These are phyloP conservation scores for Ganoderma boninense DNA, from an alignment of 1,284 basidiomycete species.

Conservation along the genomic window DNA sequence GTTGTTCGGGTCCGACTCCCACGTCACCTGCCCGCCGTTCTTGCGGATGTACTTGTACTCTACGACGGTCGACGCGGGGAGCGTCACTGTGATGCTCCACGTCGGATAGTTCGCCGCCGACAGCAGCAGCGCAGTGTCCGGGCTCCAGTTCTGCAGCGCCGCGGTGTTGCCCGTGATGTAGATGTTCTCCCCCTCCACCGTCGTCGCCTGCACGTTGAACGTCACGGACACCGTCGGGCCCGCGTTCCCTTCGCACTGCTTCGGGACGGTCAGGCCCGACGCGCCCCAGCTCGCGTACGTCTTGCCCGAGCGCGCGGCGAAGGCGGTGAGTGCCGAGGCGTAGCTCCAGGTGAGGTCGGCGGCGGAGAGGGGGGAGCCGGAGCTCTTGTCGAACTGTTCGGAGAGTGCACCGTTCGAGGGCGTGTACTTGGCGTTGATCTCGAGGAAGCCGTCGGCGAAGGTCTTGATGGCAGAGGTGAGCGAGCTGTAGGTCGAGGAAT, in stretches of 20 bases:
- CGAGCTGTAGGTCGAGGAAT: conserved; percentile 41
- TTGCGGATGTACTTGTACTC: conserved; percentile 81
- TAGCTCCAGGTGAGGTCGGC: conserved; percentile 56
- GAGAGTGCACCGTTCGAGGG: conserved; percentile 48
- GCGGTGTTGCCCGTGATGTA: conserved; percentile 72
- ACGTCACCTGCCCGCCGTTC: conserved; percentile 56
- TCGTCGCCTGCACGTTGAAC: conserved; percentile 72
- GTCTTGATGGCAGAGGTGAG: conserved; percentile 46
- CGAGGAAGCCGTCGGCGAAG: conserved; percentile 55
- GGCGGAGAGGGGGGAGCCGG: conserved; percentile 47
- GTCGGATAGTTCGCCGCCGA: conserved; percentile 70
- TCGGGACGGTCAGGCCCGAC: conserved; percentile 58
- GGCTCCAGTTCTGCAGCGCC: conserved; percentile 68
- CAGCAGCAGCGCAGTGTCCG: conserved; percentile 64
- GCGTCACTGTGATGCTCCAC: conserved; percentile 72
- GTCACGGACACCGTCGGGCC: conserved; percentile 60
- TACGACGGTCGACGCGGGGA: conserved; percentile 60
- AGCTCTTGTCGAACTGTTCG: conserved; percentile 48
- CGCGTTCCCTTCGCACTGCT: conserved; percentile 48
- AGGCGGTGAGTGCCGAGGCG: conserved; percentile 51
- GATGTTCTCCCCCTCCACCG: conserved; percentile 73
- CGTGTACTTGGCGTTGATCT: conserved; percentile 49
- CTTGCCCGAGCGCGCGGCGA: conserved; percentile 45
- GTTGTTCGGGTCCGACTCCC: conserved; percentile 57
- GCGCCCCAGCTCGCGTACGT: conserved; percentile 70